Evolutionary conservation across 2,329 filamentous ascomycete species (phyloP), one percentile per base, ranked within the genome.

Genomic region (Elsinoe batatas): DNA sequence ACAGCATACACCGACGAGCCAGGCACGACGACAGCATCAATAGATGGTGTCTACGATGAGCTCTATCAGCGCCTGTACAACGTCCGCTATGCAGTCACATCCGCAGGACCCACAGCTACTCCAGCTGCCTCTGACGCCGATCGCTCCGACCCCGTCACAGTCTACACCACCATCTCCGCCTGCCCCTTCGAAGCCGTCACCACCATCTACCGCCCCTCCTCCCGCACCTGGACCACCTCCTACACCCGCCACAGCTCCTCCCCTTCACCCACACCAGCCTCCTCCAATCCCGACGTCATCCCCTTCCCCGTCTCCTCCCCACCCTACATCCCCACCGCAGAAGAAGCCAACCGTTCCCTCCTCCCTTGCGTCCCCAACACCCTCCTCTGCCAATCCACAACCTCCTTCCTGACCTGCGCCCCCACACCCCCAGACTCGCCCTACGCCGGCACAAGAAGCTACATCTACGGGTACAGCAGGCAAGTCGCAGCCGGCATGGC

Each of bases 311-410:
- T 33, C 22, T 22, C 47, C 18, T 38, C 47, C 18, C 47, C 47
- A 20, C 11, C 47, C 47, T 51, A 51, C 33, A 51, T 51, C 47
- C 59, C 59, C n/a, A 63, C 63, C 17, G 62, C 61, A 44, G 62
- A 69, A 53, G 60, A 64, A 15, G 58, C 61, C 32, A 54, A 51
- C 35, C 30, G 32, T 17, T 38, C 57, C 50, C 69, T 67, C 56
- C 63, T 69, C 1, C 68, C 69, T 33, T 73, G 71, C 59, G 63
- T 65, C 1, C 70, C 69, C 1, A 69, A 68, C 17, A 66, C 67
- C n/a, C 71, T 70, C 63, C 65, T 72, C 58, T 73, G 71, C 67
- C 66, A 65, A 26, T 66, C 63, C 3, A 26, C 54, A 15, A 65
- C 59, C 1, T 61, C 64, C 17, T 73, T 67, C 62, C 63, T 66